Base-by-base conservation (phyloP, 202 grass and related monocot species). In the Hordeum pubiflorum region DNA sequence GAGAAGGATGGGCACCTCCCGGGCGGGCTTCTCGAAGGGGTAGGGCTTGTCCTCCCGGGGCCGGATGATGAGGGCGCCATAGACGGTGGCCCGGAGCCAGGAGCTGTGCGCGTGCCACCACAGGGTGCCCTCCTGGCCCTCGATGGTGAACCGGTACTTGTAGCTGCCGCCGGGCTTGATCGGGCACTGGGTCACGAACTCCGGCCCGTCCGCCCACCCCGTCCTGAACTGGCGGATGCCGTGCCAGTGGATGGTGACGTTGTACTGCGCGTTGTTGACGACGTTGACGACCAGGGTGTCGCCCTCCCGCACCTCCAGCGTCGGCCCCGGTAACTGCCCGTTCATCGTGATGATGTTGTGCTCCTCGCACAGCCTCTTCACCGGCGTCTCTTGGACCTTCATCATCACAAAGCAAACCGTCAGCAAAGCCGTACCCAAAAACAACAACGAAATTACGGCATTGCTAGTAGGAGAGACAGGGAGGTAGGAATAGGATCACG, bases 101-200 rank as follows among this genome's bases (percentile, higher is more conserved):
- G 91, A 91, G 80, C 87, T 93, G 74, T 97, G 94, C 2, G 94
- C 94, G 85, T 97, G 91, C 94, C 94, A 97, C 94, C 94, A 97
- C 63, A 97, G 73, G 44, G 91, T 97, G 79, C 94, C 94, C 64
- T 88, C 87, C 43, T 97, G 94, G 17, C 80, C 85, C 32, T 77
- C 20, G 40, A 97, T 75, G 17, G 87, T 97, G 79, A 97, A 93
- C 50, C 23, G 3, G 70, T 97, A 97, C 56, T 61, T 88, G 89
- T 93, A 91, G 66, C 89, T 91, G 26, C 74, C 85, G 12, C 91
- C 87, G 5, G 94, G 89, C 72, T 36, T 82, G 69, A 93, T 87
- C 22, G 94, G 91, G 77, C 91, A 93, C 77, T 97, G 91, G 17
- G 94, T 93, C 79, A 97, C 86, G 36, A 89, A 89, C 79, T 89